phyloP scores from a whole-genome alignment of 768 basidiomycete genomes.

The Tricholoma matsutake region DNA sequence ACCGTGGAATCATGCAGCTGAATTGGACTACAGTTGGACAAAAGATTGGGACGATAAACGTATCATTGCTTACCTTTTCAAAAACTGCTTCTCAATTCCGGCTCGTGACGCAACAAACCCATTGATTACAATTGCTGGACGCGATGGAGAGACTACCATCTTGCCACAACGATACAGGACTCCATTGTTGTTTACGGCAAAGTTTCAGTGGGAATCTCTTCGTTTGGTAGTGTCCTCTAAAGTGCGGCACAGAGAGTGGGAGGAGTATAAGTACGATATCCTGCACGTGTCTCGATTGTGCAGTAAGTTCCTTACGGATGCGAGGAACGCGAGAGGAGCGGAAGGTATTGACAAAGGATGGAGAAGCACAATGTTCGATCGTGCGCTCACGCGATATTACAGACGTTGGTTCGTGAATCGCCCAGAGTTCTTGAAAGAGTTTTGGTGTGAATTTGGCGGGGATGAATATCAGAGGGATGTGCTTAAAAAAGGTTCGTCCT shows the following conservation, averaged over 20 bases:
- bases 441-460: constrained; percentile 35
- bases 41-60: constrained; percentile 30
- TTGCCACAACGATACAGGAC: constrained; percentile 37
- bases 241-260: constrained; percentile 36
- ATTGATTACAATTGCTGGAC: constrained; percentile 16
- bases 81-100: constrained; percentile 36
- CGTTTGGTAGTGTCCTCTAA: constrained; percentile 36
- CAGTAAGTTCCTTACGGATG: constrained; percentile 33
- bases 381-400: constrained; percentile 41
- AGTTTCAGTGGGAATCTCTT: constrained; percentile 42
- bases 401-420: constrained; percentile 39
- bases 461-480: constrained; percentile 38
- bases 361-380: constrained; percentile 37
- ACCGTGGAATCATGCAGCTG: constrained; percentile 37
- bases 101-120: constrained; percentile 15
- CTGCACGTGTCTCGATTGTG: constrained; percentile 42
- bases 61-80: constrained; percentile 32
- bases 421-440: constrained; percentile 34
- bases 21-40: constrained; percentile 34
- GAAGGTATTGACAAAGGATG: constrained; percentile 30
- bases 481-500: constrained; percentile 37
- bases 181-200: constrained; percentile 46
- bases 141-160: constrained; percentile 16
- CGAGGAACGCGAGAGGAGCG: constrained; percentile 32
- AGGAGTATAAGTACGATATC: constrained; percentile 39